Base-by-base conservation (phyloP, 2,329 filamentous ascomycete species). In the Ceratocystis alfenasii region DNA sequence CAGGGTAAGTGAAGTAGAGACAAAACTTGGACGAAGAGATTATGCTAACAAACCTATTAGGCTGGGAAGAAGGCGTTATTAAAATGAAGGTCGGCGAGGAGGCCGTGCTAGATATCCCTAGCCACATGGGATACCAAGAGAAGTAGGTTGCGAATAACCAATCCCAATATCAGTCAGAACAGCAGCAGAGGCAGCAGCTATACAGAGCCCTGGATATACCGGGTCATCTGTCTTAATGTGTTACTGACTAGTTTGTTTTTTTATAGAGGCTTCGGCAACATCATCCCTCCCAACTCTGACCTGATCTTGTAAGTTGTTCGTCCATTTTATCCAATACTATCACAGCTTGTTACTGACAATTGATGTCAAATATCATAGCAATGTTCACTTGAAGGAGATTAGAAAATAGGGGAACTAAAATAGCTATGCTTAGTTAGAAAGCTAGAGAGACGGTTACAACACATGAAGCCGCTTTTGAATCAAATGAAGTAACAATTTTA, bases 41-140 rank as follows among this genome's bases (percentile, higher is more conserved):
- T 12, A 41, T 15, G 10, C 25, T 17, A 48, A 63, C 57, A 63
- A 33, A 25, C 15, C 25, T 22, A 44, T 36, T 50, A 91, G 89
- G 85, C 71, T 95, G 84, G 90, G 91, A 90, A 73, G 86, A 96
- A 77, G 92, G 88, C 70, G 91, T 97, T 64, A 78, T 80, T 62
- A 80, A 84, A 74, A 96, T 99, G 93, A 87, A 87, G 74, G 80
- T 95, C 67, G 92, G 93, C 74, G 93, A 97, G 83, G 93, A 89
- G 80, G 87, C 90, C 65, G 89, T 84, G 63, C 81, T 99, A 70
- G 87, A 86, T 70, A 96, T 97, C 74, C 83, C 86, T 69, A 86
- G 84, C 72, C 84, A 87, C 74, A 87, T 78, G 72, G 86, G 79
- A 70, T 88, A 88, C 74, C 86, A 85, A 66, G 75, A 78, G 67